Evolutionary conservation across 2,329 filamentous ascomycete species (phyloP).

Genomic region (Neonectria faginata): DNA sequence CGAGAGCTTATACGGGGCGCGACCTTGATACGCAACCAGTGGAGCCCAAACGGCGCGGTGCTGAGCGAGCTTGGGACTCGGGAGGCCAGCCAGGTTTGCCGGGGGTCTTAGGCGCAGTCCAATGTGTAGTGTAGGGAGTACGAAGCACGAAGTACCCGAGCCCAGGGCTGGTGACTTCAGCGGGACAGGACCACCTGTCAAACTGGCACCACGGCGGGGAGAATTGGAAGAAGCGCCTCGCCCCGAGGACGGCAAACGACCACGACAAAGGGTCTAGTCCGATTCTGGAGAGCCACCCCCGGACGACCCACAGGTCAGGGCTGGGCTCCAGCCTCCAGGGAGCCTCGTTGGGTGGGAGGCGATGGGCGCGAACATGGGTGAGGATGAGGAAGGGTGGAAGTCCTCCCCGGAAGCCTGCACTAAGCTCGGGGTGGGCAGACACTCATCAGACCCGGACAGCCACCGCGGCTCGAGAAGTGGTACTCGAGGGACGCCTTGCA

Average conservation of each 20-base stretch:
- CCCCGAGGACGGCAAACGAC: slow-evolving; percentile 36
- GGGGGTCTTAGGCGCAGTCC: slow-evolving; percentile 5
- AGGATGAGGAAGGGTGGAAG: slow-evolving; percentile 21
- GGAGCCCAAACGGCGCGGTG: slow-evolving; percentile 36
- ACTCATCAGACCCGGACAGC: slow-evolving; percentile 13
- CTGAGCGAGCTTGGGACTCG: slow-evolving; percentile 18
- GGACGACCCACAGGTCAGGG: slow-evolving; percentile 23
- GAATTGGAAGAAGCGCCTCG: slow-evolving; percentile 42
- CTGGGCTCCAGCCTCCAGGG: slow-evolving; percentile 22
- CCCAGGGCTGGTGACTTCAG: slow-evolving; percentile 25
- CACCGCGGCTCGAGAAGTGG: slow-evolving; percentile 34
- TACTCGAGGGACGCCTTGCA: slow-evolving; percentile 27
- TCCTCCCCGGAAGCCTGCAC: slow-evolving; percentile 31
- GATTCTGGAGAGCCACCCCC: slow-evolving; percentile 30
- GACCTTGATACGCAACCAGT: slow-evolving; percentile 45
- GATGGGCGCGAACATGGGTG: slow-evolving; percentile 15
- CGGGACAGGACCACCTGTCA: slow-evolving; percentile 45
- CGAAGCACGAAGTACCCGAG: slow-evolving; percentile 30
- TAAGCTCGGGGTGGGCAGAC: slow-evolving; percentile 35
- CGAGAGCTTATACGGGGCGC: slow-evolving; percentile 42
- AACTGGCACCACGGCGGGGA: slow-evolving; percentile 44
- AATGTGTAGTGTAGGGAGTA: neutral
- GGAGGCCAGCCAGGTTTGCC: slow-evolving; percentile 11
- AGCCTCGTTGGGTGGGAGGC: slow-evolving; percentile 33
- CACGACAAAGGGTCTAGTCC: slow-evolving; percentile 31